A percentile compares a stretch with the other conserved stretches of the same genome.
phyloP scores from a whole-genome alignment of 345 rosid genomes.

The Passiflora organensis region DNA sequence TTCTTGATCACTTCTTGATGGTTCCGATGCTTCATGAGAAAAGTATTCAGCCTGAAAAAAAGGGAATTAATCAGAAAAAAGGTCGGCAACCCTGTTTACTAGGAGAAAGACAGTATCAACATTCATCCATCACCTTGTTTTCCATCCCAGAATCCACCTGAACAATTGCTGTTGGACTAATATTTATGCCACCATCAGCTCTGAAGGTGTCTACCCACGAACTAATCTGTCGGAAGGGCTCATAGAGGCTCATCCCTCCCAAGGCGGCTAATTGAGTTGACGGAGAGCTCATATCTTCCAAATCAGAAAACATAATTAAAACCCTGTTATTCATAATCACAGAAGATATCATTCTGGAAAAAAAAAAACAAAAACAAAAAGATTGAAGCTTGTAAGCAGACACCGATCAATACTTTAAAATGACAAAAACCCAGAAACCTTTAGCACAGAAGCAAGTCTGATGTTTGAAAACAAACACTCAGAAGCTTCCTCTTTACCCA shows the following conservation, averaged over 20 bases:
- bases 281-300: constrained; percentile 56
- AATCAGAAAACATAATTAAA: background rate
- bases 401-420: too few species aligned
- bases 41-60: constrained; percentile 34
- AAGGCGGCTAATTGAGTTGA: constrained; percentile 54
- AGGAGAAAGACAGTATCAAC: constrained; percentile 11
- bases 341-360: too few species aligned
- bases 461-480: too few species aligned
- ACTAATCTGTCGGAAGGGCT: constrained; percentile 60
- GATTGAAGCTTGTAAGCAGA: too few species aligned
- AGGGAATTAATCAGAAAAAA: constrained; percentile 19
- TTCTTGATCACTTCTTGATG: constrained; percentile 63
- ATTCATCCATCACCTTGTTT: constrained; percentile 42
- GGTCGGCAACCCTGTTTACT: too few species aligned
- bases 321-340: too few species aligned
- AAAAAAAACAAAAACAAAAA: too few species aligned
- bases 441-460: too few species aligned
- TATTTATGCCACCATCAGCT: constrained; percentile 41
- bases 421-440: too few species aligned
- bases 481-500: too few species aligned
- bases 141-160: constrained; percentile 44
- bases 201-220: constrained; percentile 65
- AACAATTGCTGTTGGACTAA: constrained; percentile 44
- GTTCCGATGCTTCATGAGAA: constrained; percentile 44
- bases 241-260: constrained; percentile 64